Conservation (phyloP, 257 asterid genomes). For the Thymus quinquecostatus region DNA sequence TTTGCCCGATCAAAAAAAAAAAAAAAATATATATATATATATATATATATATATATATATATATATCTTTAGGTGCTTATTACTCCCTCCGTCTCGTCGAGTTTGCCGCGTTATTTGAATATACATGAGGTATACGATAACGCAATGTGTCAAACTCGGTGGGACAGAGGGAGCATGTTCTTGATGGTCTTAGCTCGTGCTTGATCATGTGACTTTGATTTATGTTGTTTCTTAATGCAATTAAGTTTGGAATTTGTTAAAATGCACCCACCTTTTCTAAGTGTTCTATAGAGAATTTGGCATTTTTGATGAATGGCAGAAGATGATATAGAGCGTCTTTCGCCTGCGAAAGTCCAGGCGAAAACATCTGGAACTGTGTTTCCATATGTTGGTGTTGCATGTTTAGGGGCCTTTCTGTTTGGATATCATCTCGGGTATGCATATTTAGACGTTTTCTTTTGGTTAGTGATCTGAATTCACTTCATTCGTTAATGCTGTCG, state of each 20-base stretch:
- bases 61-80: too few relatives aligned
- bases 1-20: too few relatives aligned
- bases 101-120: too few relatives aligned
- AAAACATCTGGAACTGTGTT: slow-evolving; percentile 78
- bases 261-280: neutral
- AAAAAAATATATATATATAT: too few relatives aligned
- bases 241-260: neutral
- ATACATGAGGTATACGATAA: too few relatives aligned
- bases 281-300: slow-evolving; percentile 10
- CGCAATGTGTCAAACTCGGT: too few relatives aligned
- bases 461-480: neutral
- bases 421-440: slow-evolving; percentile 98
- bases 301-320: slow-evolving; percentile 38
- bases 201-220: slow-evolving; percentile 7
- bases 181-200: slow-evolving; percentile 2
- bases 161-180: too few relatives aligned
- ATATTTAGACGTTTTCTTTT: slow-evolving; percentile 10
- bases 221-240: neutral
- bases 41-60: too few relatives aligned
- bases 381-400: slow-evolving; percentile 96
- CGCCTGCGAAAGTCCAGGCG: slow-evolving; percentile 53
- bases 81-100: too few relatives aligned
- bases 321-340: slow-evolving; percentile 71
- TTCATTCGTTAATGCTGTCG: neutral
- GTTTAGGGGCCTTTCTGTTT: slow-evolving; percentile 85